Conservation (phyloP, 163 green algal species). For the Prototheca stagnorum region DNA sequence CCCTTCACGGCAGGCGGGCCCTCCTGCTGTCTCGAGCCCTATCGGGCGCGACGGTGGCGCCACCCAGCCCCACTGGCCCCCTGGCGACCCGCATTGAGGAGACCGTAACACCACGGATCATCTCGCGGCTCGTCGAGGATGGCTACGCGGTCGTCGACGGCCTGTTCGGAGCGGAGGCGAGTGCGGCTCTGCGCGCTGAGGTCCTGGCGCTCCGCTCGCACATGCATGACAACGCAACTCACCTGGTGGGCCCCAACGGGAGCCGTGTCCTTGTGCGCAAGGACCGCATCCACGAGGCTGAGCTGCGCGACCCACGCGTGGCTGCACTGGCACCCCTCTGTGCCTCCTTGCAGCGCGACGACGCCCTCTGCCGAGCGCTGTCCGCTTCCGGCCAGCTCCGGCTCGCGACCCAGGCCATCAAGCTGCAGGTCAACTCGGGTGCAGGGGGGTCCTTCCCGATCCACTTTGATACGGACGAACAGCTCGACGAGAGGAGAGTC, state of each 20-base stretch:
- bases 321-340: background rate
- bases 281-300: background rate
- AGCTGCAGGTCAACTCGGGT: constrained; percentile 59
- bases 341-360: constrained; percentile 19
- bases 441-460: constrained; percentile 62
- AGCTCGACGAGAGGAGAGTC: constrained; percentile 39
- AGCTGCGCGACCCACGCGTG: background rate
- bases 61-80: no score
- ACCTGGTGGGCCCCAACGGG: background rate
- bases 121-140: no score
- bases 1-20: no score
- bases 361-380: constrained; percentile 35
- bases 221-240: constrained; percentile 4
- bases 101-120: no score
- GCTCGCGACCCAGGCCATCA: constrained; percentile 45
- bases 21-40: no score
- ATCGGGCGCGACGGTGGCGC: no score
- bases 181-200: background rate
- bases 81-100: no score
- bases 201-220: background rate
- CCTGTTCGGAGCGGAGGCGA: background rate
- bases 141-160: constrained; percentile 3
- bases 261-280: background rate
- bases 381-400: constrained; percentile 31
- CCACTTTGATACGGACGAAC: constrained; percentile 53